A percentile compares a stretch with the other conserved stretches of the same genome.
These are phyloP conservation scores for Auriscalpium orientale DNA, from an alignment of 768 basidiomycete genomes.

Conservation along the genomic window DNA sequence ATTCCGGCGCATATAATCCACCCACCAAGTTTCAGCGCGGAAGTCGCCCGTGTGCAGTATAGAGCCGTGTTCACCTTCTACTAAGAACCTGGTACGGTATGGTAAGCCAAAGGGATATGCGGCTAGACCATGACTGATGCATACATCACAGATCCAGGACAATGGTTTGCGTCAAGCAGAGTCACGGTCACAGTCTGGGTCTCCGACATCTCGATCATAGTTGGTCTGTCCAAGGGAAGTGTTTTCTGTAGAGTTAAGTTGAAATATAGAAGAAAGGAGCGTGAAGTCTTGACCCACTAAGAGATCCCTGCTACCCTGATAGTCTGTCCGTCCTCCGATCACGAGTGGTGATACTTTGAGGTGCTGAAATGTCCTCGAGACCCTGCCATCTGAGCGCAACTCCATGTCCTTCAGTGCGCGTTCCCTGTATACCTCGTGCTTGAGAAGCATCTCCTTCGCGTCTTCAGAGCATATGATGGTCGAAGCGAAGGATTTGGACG, in stretches of 20 bases:
- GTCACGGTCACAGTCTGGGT: conserved; percentile 64
- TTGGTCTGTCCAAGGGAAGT: conserved; percentile 59
- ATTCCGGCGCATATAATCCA: conserved; percentile 60
- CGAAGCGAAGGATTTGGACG: conserved; percentile 65
- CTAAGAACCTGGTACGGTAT: conserved; percentile 57
- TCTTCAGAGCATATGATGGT: conserved; percentile 72
- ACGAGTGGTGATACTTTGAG: conserved; percentile 49
- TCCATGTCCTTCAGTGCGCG: conserved; percentile 49
- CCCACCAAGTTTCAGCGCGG: conserved; percentile 77
- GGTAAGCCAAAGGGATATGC: neutral
- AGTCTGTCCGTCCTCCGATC: conserved; percentile 37
- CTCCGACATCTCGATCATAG: conserved; percentile 46
- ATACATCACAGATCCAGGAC: conserved; percentile 90
- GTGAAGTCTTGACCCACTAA: conserved; percentile 36
- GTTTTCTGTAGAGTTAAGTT: conserved; percentile 33
- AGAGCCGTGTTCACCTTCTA: conserved; percentile 61
- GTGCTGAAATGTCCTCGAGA: conserved; percentile 56
- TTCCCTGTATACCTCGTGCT: conserved; percentile 64
- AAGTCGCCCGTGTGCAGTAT: conserved; percentile 93
- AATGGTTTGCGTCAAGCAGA: conserved; percentile 87
- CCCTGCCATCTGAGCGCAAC: conserved; percentile 34
- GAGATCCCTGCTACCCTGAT: conserved; percentile 56
- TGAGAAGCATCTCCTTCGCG: conserved; percentile 80
- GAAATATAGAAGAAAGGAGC: too few species aligned
- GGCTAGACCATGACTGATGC: conserved; percentile 15